Evolutionary conservation across 345 rosid species (phyloP).

Genomic region (Acer campestre): DNA sequence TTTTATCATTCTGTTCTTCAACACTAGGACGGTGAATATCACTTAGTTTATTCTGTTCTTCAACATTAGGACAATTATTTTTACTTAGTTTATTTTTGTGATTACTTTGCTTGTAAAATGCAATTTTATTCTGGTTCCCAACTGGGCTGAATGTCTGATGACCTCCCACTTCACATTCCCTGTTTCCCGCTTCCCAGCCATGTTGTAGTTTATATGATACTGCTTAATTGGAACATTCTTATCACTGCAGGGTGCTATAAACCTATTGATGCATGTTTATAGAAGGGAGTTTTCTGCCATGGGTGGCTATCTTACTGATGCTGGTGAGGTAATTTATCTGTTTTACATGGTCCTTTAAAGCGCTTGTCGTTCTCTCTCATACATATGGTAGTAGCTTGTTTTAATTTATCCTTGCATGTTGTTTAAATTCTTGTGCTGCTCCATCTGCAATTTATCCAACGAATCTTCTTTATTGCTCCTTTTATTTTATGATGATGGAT

Average conservation of each 20-base stretch:
- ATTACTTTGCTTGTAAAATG: not conserved
- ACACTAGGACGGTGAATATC: not conserved
- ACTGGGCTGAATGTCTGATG: not conserved
- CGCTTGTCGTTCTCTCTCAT: not conserved
- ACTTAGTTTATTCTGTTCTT: not conserved
- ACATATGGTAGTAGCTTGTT: not conserved
- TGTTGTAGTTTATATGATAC: not conserved
- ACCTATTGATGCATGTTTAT: slow-evolving; percentile 86
- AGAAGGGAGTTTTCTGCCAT: slow-evolving; percentile 83
- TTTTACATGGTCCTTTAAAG: not conserved
- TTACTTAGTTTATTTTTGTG: not conserved
- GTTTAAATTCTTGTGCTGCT: not conserved
- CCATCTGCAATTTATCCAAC: not conserved
- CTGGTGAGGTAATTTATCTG: slow-evolving; percentile 82
- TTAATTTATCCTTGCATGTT: not conserved
- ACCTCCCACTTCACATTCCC: not conserved
- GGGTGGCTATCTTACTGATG: slow-evolving; percentile 98
- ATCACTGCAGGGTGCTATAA: slow-evolving; percentile 86
- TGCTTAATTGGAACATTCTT: slow-evolving; percentile 26
- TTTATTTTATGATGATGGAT: not conserved
- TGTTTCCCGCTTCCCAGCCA: not conserved
- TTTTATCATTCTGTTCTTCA: not conserved
- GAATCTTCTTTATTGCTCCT: not conserved
- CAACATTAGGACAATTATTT: not conserved
- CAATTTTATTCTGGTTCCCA: not conserved